Evolutionary conservation across 2,329 filamentous ascomycete genomes (phyloP), one percentile per base, ranked within the genome.

Genomic region (Nothophaeocryptopus gaeumannii): DNA sequence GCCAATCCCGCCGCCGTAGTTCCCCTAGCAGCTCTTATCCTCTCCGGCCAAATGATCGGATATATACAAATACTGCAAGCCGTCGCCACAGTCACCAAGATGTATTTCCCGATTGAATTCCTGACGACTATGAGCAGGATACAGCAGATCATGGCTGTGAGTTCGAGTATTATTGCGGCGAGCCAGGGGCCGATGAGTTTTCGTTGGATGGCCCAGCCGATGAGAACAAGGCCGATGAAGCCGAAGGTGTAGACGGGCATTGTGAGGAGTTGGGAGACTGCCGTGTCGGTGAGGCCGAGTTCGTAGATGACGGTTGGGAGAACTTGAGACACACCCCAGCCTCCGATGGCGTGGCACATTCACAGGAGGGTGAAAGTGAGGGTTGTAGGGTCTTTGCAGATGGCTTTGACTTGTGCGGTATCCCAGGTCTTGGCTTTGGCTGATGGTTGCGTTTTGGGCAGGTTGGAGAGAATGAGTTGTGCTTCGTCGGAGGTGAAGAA

Each of bases 401-500:
- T 39, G 2, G 31, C 48, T 16, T 53, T 58, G 31, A 58, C 43
- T 37, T 62, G 50, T 8, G 8, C 12, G 14, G 45, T 40, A 30
- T 58, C 49, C 58, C 58, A 62, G 3, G 58, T 62, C 37, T 61
- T 60, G 10, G 51, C 47, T 10, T 40, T 43, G 0, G 55, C 47
- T 4, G 42, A 45, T 2, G 58, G 57, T 40, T 63, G 60, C 1
- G 55, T 59, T 12, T 42, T 49, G 14, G 58, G 59, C 5, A 58
- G 38, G 14, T 55, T 54, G 16, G 35, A 44, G 5, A 60, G 16
- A 8, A 63, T 50, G 1, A 52, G 38, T 9, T 41, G 26, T n/a
- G 14, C 13, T 33, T 64, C 58, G 4, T 76, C 70, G 2, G 72
- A 60, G 0, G 71, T 77, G 2, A 87, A 72, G 60, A 86, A 86